These are phyloP conservation scores for Penicillium hesseltinei DNA, from an alignment of 2,329 filamentous ascomycete genomes.

Conservation along the genomic window DNA sequence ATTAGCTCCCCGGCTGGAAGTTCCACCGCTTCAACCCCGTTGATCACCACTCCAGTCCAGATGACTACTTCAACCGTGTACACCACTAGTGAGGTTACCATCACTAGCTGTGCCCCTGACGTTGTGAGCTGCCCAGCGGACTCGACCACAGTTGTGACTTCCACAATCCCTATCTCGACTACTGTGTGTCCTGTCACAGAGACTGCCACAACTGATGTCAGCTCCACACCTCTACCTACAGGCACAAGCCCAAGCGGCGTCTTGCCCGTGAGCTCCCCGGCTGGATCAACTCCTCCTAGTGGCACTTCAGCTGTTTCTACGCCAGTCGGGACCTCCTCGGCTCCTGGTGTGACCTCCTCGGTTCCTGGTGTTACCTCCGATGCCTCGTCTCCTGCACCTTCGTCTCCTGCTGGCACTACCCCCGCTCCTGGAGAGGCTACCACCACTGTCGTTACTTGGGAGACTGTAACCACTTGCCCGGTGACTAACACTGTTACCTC, in stretches of 20 bases:
- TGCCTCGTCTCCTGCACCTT: not conserved
- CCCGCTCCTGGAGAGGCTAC: slow-evolving; percentile 1
- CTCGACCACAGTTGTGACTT: slow-evolving; percentile 51
- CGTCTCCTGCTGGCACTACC: not conserved
- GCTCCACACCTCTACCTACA: not conserved
- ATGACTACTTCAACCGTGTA: slow-evolving; percentile 39
- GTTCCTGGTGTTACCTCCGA: not conserved
- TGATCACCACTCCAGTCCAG: not conserved
- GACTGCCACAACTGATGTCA: not conserved
- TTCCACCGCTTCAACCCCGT: no score
- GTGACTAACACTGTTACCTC: slow-evolving; percentile 39
- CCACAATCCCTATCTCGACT: slow-evolving; percentile 37
- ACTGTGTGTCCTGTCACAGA: not conserved
- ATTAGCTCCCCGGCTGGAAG: not conserved
- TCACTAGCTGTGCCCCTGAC: slow-evolving; percentile 41
- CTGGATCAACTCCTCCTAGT: not conserved
- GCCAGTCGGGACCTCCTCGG: not conserved
- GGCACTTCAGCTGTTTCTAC: not conserved
- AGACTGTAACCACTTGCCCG: slow-evolving; percentile 33
- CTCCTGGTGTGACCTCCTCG: not conserved
- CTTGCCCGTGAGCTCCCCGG: not conserved
- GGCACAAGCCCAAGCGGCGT: not conserved
- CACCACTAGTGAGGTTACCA: slow-evolving; percentile 36
- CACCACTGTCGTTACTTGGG: slow-evolving; percentile 30
- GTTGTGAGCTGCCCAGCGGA: slow-evolving; percentile 52